Conservation (phyloP, 2,329 filamentous ascomycete species). For the Fusarium neocosmosporiellum region DNA sequence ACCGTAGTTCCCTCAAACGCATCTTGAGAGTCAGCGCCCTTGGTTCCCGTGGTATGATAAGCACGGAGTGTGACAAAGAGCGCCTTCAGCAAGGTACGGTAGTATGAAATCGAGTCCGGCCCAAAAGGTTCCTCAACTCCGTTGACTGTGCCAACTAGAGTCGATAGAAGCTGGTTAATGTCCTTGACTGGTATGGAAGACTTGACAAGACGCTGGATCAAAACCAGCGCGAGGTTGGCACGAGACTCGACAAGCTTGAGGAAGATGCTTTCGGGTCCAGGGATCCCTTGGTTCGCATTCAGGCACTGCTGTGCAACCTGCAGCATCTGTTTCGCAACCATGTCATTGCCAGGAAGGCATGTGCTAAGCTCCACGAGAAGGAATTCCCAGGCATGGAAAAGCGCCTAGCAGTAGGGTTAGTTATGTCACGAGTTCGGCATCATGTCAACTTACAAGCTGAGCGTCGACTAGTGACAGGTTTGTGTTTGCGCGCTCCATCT, state of each 20-base stretch:
- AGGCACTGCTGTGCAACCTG: constrained; percentile 83
- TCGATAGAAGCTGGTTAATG: constrained; percentile 62
- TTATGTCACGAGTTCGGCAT: constrained; percentile 39
- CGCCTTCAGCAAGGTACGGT: constrained; percentile 84
- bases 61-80: constrained; percentile 85
- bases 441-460: constrained; percentile 74
- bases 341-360: constrained; percentile 62
- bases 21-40: constrained; percentile 48
- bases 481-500: constrained; percentile 87
- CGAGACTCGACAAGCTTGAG: constrained; percentile 79
- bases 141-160: constrained; percentile 64
- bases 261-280: constrained; percentile 84
- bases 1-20: constrained; percentile 53
- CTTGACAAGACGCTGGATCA: constrained; percentile 83
- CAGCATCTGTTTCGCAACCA: constrained; percentile 76
- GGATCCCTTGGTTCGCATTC: constrained; percentile 77
- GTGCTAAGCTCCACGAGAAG: constrained; percentile 85
- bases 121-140: constrained; percentile 65
- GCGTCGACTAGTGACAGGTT: constrained; percentile 94
- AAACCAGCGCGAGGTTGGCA: constrained; percentile 82
- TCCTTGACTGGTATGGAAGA: constrained; percentile 61
- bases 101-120: constrained; percentile 71
- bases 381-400: constrained; percentile 91
- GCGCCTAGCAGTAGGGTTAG: constrained; percentile 62
- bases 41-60: constrained; percentile 58